Base-by-base conservation (phyloP, 2,329 filamentous ascomycete genomes). In the Bipolaris zeicola region DNA sequence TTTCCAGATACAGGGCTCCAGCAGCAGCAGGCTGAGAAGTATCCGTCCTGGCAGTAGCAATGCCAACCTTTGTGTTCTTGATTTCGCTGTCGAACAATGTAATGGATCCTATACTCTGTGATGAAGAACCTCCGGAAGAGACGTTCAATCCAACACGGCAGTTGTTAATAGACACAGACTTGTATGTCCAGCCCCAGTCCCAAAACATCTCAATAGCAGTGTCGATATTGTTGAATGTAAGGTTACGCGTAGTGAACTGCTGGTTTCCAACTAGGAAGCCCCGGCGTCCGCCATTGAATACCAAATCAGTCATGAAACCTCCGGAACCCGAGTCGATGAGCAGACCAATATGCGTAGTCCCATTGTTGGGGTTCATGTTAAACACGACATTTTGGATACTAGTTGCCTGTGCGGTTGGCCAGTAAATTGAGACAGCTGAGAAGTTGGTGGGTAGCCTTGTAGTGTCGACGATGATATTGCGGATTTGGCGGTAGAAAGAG, bases 401-500 rank as follows among this genome's bases (percentile, higher is more conserved):
- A 1, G 79, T 81, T 0, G 77, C 76, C 56, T 81, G 79, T n/a
- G 76, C 76, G 16, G 76, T 78, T 5, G 76, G 77, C 78, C 78
- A 81, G 50, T 81, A 78, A 16, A 81, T 70, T 28, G 78, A 77
- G 18, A 81, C 78, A 1, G 81, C 78, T 2, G 77, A 68, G 7
- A 75, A 78, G n/a, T 73, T 65, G 0, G 81, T 71, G 22, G 81
- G 78, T 0, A 86, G 78, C 1, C 74, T 72, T 1, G 82, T 85
- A 36, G 81, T 77, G 66, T 90, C 87, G 37, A 90, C 78, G 52
- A 87, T 77, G 46, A 91, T 80, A 66, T 91, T 90, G 7, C 86
- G 80, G 55, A 90, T 81, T 62, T 87, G 84, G 42, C 87, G 80
- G 67, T 81, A 87, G 73, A 90, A 90, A 8, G 88, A 83, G 63